Base-by-base conservation (phyloP, 495 filamentous ascomycete genomes). In the Rusavskia elegans region DNA sequence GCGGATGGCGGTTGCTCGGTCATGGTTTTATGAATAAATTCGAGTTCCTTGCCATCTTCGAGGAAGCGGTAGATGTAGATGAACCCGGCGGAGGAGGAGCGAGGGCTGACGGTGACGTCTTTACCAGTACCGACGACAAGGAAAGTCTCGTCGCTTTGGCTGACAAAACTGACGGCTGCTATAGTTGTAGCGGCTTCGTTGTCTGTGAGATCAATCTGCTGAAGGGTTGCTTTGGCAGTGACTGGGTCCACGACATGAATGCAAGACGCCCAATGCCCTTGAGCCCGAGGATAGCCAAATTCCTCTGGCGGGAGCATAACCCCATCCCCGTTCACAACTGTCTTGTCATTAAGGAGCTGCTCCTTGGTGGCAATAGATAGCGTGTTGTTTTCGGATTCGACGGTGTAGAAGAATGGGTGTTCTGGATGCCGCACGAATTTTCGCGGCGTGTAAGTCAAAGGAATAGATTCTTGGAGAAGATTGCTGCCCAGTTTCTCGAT, bases 1-100 rank as follows among this genome's bases (percentile, higher is more conserved):
- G 93, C 93, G 56, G 88, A 80, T 1, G 93, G 89, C 1, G 89
- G 89, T 50, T 87, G 79, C 53, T 93, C 86, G 14, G 94, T 74
- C 59, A 84, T 85, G 7, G 93, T 97, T 66, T 96, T 96, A 68
- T 97, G 93, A 53, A 94, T 89, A 55, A 96, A 90, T 59, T 95
- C 89, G 23, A 99, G 74, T 51, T 84, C 79, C 55, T 77, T 79
- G 44, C 93, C 93, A 57, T 89, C 80, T 30, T 89, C 82, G 25
- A 84, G 77, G 71, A 97, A 89, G 36, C 88, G 81, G 66, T 95
- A 99, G 45, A 97, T 83, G 58, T 95, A 87, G 30, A 99, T 86
- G 59, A 82, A 95, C 5, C 89, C 90, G 48, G 81, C 79, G 17
- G 73, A 80, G 53, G 76, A 85, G 1, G 80, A 81, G 36, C 84